Evolutionary conservation across 2,329 filamentous ascomycete genomes (phyloP), one percentile per base, ranked within the genome.

Genomic region (Bipolaris zeicola): DNA sequence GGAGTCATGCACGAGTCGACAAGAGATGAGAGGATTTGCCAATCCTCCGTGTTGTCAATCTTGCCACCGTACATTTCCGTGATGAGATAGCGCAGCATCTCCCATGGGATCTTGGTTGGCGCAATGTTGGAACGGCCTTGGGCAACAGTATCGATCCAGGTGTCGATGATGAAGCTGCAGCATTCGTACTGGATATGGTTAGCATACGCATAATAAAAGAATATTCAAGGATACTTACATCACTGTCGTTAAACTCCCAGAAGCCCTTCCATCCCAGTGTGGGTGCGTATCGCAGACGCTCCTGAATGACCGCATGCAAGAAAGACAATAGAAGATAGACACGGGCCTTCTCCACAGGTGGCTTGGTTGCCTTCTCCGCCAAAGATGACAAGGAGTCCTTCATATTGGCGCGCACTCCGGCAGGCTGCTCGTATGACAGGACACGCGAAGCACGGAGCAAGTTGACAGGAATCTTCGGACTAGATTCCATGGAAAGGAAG

Each of bases 201-300:
- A 82, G 77, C 52, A 68, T 16, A 1, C 38, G 24, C 52, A 20
- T 11, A 34, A 28, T 20, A 26, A 8, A 60, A 50, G 63, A 33
- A 14, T 18, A 2, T 50, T 10, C 18, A n/a, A 11, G 36, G n/a
- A 31, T 6, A 88, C 91, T 90, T 86, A 96, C 91, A 78, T 99
- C 95, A 67, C 93, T 96, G 77, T 99, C 96, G 74, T 99, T 99
- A 78, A 99, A 99, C 78, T 99, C 96, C 95, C 96, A 99, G 83
- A 97, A 96, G 51, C 92, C 92, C 81, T 96, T 97, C 95, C 95
- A 99, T 58, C 95, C 95, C 52, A 99, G 82, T 55, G 85, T 94
- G 0, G 95, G 96, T 22, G 94, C 93, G 75, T 99, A 99, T 61
- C 95, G 89, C 61, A 99, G 82, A 67, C 96, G 85, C 77, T 99